These are phyloP conservation scores for Aspergillus sp. DNA, from an alignment of 2,329 filamentous ascomycete genomes.

Conservation along the genomic window DNA sequence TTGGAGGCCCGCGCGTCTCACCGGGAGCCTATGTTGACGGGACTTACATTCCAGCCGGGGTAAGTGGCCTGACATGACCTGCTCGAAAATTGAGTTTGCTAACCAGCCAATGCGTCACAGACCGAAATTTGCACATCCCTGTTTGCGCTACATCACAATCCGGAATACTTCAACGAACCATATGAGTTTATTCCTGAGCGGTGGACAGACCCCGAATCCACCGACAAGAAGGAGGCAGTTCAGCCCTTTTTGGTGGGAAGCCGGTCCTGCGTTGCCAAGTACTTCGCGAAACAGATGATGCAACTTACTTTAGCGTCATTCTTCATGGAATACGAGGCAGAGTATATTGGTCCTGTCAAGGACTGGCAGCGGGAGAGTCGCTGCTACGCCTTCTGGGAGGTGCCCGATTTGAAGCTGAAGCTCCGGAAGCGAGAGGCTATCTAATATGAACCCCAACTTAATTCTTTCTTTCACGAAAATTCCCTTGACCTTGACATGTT, in stretches of 20 bases:
- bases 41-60: conserved; percentile 26
- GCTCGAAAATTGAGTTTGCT: not conserved
- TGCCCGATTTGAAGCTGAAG: conserved; percentile 25
- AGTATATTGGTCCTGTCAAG: conserved; percentile 25
- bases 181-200: conserved; percentile 35
- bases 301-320: conserved; percentile 26
- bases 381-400: conserved; percentile 31
- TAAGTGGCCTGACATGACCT: conserved; percentile 17
- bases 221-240: conserved; percentile 26
- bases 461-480: not conserved
- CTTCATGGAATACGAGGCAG: conserved; percentile 28
- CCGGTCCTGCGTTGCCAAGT: conserved; percentile 29
- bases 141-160: conserved; percentile 36
- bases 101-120: conserved; percentile 5
- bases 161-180: conserved; percentile 31
- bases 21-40: conserved; percentile 28
- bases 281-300: conserved; percentile 31
- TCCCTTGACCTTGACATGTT: no score
- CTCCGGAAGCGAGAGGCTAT: conserved; percentile 10
- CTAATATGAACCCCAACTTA: not conserved
- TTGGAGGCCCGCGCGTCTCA: conserved; percentile 30
- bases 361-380: conserved; percentile 27
- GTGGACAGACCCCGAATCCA: conserved; percentile 30
- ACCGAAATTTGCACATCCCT: conserved; percentile 31
- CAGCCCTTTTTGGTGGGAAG: conserved; percentile 30